These are phyloP conservation scores for Ophiocordyceps polyrhachis-furcata DNA, from an alignment of 2,329 filamentous ascomycete genomes.

Conservation along the genomic window DNA sequence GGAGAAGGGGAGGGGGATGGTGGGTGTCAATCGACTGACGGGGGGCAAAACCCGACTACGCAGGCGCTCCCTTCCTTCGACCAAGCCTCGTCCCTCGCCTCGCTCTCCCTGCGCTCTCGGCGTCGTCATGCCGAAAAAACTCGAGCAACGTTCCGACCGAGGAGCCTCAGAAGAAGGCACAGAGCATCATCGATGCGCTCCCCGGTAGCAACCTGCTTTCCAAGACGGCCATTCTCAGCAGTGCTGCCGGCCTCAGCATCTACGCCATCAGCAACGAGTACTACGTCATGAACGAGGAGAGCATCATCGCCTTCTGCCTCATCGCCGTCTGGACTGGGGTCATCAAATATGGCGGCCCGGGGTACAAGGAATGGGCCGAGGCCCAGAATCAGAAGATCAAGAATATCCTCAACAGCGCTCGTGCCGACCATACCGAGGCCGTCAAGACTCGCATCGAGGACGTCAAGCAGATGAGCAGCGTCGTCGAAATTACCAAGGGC, in stretches of 20 bases:
- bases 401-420: constrained; percentile 83
- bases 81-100: constrained; percentile 55
- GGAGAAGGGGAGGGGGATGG: no score
- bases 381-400: constrained; percentile 81
- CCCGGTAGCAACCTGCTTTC: constrained; percentile 83
- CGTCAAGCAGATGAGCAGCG: constrained; percentile 84
- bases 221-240: constrained; percentile 94
- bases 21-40: background rate
- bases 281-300: constrained; percentile 98
- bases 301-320: constrained; percentile 81
- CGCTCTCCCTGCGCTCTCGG: constrained; percentile 54
- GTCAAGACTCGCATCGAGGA: constrained; percentile 88
- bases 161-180: constrained; percentile 91
- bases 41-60: constrained; percentile 6
- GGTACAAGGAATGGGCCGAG: constrained; percentile 86
- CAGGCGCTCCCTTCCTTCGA: constrained; percentile 83
- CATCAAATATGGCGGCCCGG: constrained; percentile 83
- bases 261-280: constrained; percentile 99
- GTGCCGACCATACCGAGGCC: constrained; percentile 85
- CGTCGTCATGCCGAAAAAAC: constrained; percentile 48
- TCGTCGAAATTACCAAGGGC: constrained; percentile 91
- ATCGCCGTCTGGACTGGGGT: constrained; percentile 83
- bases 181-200: constrained; percentile 83
- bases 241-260: constrained; percentile 72
- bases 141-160: constrained; percentile 63